Base-by-base conservation (phyloP, 2,329 filamentous ascomycete species). In the Aspergillus sp. region DNA sequence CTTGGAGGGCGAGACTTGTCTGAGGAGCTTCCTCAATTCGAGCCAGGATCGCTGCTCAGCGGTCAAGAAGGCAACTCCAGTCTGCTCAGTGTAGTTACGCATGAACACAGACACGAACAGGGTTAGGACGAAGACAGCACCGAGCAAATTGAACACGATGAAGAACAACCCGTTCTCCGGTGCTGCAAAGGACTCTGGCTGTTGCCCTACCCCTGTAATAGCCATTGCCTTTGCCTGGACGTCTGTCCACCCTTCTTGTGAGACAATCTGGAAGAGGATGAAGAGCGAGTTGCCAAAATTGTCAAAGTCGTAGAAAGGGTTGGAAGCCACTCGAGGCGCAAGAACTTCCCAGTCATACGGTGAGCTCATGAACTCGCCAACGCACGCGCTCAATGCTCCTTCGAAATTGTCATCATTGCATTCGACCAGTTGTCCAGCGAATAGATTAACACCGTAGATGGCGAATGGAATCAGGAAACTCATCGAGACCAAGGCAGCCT, bases 81-180 rank as follows among this genome's bases (percentile, higher is more conserved):
- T 99, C 78, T 98, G 93, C 78, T 99, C 95, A 0, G 95, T 99
- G 78, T 99, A 99, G 76, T 97, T 99, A 64, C 95, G 92, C 95
- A 99, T 99, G 77, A 99, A 99, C 64, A 99, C 95, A 60, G 95
- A 98, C 52, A 99, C 96, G 77, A 99, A 99, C 73, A 99, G 82
- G 1, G 95, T 99, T 73, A 99, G 84, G 64, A 99, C 91, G 79
- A 99, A 99, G 66, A 99, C 94, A 0, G 95, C 95, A 34, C 93
- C 93, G 70, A 99, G 84, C 74, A 99, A 86, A 78, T 99, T 99
- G 87, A 98, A 99, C 4, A 94, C 84, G 59, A 99, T 87, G 74
- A 99, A 97, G 82, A 97, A 99, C 41, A 98, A 77, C 0, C 92
- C 93, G 67, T 99, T 98, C 46, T 90, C 93, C 71, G 93, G 87